Percentiles rank a stretch among this genome's conserved stretches.
Evolutionary conservation across 1,139 yeast genomes (phyloP).

Genomic region (Zygoascus sp.): DNA sequence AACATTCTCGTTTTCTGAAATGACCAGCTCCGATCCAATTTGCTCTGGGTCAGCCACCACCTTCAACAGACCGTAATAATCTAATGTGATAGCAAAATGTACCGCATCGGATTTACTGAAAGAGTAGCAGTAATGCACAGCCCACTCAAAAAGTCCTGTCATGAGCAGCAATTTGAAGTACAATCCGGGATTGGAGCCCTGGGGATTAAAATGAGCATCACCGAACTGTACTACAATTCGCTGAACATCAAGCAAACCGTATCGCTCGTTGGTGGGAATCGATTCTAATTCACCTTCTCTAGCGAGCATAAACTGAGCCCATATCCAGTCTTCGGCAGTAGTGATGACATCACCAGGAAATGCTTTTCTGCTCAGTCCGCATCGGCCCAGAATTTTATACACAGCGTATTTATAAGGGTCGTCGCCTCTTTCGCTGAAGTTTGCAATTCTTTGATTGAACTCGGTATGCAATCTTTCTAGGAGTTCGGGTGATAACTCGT

Average conservation of each 20-base stretch:
- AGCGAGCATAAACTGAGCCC: constrained; percentile 82
- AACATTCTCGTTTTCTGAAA: not conserved
- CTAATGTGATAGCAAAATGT: constrained; percentile 79
- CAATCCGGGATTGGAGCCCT: constrained; percentile 59
- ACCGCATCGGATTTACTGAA: constrained; percentile 81
- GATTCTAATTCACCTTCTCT: constrained; percentile 45
- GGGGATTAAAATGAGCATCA: constrained; percentile 58
- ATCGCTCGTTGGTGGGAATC: constrained; percentile 63
- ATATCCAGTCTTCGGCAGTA: constrained; percentile 93
- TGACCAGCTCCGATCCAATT: constrained; percentile 13
- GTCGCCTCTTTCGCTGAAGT: constrained; percentile 60
- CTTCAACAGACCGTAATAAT: constrained; percentile 67
- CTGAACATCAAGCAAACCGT: constrained; percentile 71
- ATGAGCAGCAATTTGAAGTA: constrained; percentile 73
- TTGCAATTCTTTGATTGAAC: constrained; percentile 78
- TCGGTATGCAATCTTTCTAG: constrained; percentile 71
- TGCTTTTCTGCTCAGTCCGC: constrained; percentile 73
- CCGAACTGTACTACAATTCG: constrained; percentile 69
- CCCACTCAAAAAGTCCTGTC: constrained; percentile 78
- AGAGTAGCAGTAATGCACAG: constrained; percentile 64
- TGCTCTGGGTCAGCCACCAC: constrained; percentile 37
- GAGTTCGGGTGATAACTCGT: constrained; percentile 58
- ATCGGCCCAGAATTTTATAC: constrained; percentile 86
- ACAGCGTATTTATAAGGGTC: constrained; percentile 92
- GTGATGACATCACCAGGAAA: constrained; percentile 65